Conservation (phyloP, 371 early-diverging fungal genomes). For the Mucor indicus region DNA sequence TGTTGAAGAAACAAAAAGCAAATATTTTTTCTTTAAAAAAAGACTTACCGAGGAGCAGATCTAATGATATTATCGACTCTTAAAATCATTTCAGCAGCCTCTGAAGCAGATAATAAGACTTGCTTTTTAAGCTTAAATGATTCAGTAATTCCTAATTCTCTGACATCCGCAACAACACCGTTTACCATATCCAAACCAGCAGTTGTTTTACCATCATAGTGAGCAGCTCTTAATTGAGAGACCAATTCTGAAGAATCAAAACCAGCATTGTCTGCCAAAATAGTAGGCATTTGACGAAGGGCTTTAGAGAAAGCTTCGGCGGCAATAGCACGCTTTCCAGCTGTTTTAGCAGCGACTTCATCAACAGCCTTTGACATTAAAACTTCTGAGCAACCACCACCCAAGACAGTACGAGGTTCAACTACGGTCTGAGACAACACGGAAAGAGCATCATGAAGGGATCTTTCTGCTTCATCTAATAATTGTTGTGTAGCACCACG, state of each 20-base stretch:
- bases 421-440: conserved; percentile 95
- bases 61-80: conserved; percentile 99
- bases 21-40: too few species aligned
- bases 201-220: conserved; percentile 80
- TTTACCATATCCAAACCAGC: conserved; percentile 92
- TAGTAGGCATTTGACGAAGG: conserved; percentile 96
- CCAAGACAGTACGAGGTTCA: conserved; percentile 95
- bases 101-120: conserved; percentile 95
- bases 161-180: conserved; percentile 83
- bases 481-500: conserved; percentile 98
- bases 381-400: conserved; percentile 98
- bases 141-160: conserved; percentile 93
- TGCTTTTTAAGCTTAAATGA: conserved; percentile 98
- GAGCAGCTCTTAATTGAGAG: conserved; percentile 88
- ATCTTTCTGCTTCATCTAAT: conserved; percentile 99
- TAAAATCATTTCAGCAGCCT: conserved; percentile 99
- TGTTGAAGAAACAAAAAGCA: too few species aligned
- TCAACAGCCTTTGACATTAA: conserved; percentile 96
- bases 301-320: conserved; percentile 97
- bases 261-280: conserved; percentile 99
- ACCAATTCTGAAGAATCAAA: conserved; percentile 95
- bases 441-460: conserved; percentile 99
- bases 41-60: conserved; percentile 76
- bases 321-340: conserved; percentile 96
- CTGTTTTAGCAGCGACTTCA: conserved; percentile 85